A percentile compares a stretch with the other conserved stretches of the same genome.
Evolutionary conservation across 2,329 filamentous ascomycete species (phyloP).

Genomic region (Penicillium sp.): DNA sequence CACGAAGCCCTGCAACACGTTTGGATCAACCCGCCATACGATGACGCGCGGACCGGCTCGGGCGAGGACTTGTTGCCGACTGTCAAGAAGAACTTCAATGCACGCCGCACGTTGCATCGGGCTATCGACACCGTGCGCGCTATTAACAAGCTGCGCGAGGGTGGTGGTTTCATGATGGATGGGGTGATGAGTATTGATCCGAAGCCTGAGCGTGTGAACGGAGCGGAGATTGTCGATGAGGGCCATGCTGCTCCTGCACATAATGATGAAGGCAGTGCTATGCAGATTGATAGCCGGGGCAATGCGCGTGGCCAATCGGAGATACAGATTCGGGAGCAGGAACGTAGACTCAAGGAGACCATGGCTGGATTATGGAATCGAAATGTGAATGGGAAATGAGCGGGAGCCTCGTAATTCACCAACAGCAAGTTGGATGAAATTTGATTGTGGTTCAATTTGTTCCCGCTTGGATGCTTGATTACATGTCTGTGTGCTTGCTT

Average conservation of each 20-base stretch:
- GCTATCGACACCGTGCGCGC: constrained; percentile 68
- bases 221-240: constrained; percentile 44
- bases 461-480: background rate
- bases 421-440: background rate
- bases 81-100: constrained; percentile 72
- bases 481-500: background rate
- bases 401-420: background rate
- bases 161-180: constrained; percentile 63
- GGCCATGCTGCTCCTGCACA: constrained; percentile 6
- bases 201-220: constrained; percentile 47
- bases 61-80: constrained; percentile 61
- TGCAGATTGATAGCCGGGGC: constrained; percentile 60
- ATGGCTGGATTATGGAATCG: constrained; percentile 58
- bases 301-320: constrained; percentile 63
- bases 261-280: constrained; percentile 22
- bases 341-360: constrained; percentile 60
- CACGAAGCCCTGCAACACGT: constrained; percentile 70
- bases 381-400: constrained; percentile 23
- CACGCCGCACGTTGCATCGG: constrained; percentile 63
- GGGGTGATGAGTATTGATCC: constrained; percentile 60
- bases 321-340: constrained; percentile 61
- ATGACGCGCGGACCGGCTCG: constrained; percentile 38
- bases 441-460: background rate
- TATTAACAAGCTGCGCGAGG: constrained; percentile 66
- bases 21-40: constrained; percentile 62